Conservation (phyloP, 768 basidiomycete genomes). For the Lactarius pseudohatsudake region DNA sequence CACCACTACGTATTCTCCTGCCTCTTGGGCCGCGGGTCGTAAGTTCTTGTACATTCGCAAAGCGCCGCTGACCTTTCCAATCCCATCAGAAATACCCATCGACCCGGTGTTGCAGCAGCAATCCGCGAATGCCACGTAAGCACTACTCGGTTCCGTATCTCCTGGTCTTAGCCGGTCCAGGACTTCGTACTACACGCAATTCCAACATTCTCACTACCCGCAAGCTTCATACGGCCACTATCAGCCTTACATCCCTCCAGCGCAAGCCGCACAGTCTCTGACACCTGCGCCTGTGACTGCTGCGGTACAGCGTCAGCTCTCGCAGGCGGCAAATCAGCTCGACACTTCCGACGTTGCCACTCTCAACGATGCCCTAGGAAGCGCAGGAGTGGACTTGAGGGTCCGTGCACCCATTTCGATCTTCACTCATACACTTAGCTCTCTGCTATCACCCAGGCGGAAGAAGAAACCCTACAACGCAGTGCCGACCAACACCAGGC, state of each 20-base stretch:
- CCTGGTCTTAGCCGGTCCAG: constrained; percentile 18
- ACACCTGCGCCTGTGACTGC: constrained; percentile 25
- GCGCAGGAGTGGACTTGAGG: constrained; percentile 83
- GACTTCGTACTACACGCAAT: constrained; percentile 29
- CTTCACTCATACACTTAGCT: not conserved
- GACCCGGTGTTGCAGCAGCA: constrained; percentile 31
- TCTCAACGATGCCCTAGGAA: constrained; percentile 80
- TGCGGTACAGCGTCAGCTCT: constrained; percentile 14
- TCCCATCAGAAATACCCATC: constrained; percentile 29
- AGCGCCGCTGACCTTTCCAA: not conserved
- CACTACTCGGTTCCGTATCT: not conserved
- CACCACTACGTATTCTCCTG: constrained; percentile 21
- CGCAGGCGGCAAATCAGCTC: constrained; percentile 32
- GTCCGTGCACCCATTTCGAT: constrained; percentile 40
- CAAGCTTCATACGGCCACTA: constrained; percentile 37
- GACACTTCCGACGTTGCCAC: constrained; percentile 75
- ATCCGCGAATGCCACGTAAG: constrained; percentile 28
- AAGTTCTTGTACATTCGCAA: constrained; percentile 3
- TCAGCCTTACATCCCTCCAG: constrained; percentile 30
- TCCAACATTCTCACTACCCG: constrained; percentile 32
- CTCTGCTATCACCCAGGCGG: constrained; percentile 52
- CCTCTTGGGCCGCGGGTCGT: constrained; percentile 24
- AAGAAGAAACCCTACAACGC: constrained; percentile 79
- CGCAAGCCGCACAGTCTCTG: constrained; percentile 32
- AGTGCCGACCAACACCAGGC: constrained; percentile 58